Percentiles rank a stretch among this genome's conserved stretches.
These are phyloP conservation scores for Rugonectria rugulosa DNA, from an alignment of 2,329 filamentous ascomycete species.

Conservation along the genomic window DNA sequence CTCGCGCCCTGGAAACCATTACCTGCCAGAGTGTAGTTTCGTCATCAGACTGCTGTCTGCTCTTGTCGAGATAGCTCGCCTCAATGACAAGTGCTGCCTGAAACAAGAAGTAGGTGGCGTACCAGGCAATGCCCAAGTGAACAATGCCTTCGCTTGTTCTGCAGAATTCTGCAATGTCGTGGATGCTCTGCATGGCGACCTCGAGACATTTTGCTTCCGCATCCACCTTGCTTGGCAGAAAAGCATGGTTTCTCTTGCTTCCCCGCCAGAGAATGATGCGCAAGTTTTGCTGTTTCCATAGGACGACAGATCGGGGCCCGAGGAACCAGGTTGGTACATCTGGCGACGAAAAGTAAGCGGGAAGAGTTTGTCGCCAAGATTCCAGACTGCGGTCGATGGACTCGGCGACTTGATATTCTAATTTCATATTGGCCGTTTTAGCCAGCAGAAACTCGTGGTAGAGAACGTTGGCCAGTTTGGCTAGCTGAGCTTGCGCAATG, in stretches of 20 bases:
- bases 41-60: constrained; percentile 11
- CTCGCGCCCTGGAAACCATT: constrained; percentile 8
- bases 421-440: constrained; percentile 42
- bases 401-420: constrained; percentile 48
- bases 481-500: constrained; percentile 50
- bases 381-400: constrained; percentile 47
- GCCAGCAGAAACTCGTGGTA: constrained; percentile 51
- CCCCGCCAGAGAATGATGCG: constrained; percentile 51
- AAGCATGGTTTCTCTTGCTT: constrained; percentile 46
- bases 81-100: constrained; percentile 52
- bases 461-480: constrained; percentile 49
- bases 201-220: constrained; percentile 47
- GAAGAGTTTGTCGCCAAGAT: constrained; percentile 44
- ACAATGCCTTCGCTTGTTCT: constrained; percentile 32
- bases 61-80: constrained; percentile 19
- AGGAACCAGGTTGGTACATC: constrained; percentile 45
- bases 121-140: constrained; percentile 49
- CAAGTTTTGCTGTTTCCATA: constrained; percentile 53
- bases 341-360: constrained; percentile 43
- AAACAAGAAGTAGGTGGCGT: constrained; percentile 54
- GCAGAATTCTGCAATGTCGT: constrained; percentile 48
- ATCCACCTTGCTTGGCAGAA: constrained; percentile 25
- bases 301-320: constrained; percentile 47
- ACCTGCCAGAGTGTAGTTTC: constrained; percentile 14
- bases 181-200: constrained; percentile 47